phyloP scores from a whole-genome alignment of 2,329 filamentous ascomycete genomes.

The Stachybotrys elegans region DNA sequence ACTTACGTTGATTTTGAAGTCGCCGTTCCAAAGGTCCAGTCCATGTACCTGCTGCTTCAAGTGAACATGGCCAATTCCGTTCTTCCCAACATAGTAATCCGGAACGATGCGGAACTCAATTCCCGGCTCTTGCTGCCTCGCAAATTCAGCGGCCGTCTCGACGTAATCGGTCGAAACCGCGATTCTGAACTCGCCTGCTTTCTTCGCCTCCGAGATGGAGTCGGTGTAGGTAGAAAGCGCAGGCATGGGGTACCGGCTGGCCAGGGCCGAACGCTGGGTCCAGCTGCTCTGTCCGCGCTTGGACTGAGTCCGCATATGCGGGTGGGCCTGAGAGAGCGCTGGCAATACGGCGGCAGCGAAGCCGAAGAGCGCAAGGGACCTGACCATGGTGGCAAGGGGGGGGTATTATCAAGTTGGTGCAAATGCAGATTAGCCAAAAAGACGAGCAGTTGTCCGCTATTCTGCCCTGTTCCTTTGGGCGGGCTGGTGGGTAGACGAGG shows the following conservation, averaged over 20 bases:
- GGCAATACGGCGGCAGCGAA: neutral
- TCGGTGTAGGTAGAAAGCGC: neutral
- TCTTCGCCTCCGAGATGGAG: neutral
- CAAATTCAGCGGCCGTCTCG: slow-evolving; percentile 36
- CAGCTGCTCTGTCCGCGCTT: neutral
- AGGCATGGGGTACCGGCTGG: neutral
- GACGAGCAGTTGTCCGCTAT: neutral
- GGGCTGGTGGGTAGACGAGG: neutral
- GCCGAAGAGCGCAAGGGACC: neutral
- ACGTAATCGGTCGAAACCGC: slow-evolving; percentile 30
- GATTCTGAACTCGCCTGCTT: neutral
- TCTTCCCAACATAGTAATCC: slow-evolving; percentile 48
- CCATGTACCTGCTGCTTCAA: slow-evolving; percentile 55
- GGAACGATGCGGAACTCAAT: slow-evolving; percentile 44
- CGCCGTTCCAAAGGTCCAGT: slow-evolving; percentile 55
- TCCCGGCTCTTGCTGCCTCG: slow-evolving; percentile 30
- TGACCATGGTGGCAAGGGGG: neutral
- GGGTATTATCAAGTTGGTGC: neutral
- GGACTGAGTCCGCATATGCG: neutral
- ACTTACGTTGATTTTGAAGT: slow-evolving; percentile 55
- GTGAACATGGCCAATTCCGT: slow-evolving; percentile 52
- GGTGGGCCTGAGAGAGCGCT: neutral
- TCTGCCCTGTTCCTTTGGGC: neutral
- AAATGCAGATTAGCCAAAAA: neutral
- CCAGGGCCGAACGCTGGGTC: neutral